phyloP scores from a whole-genome alignment of 306 rosid species.

The Glycine latifolia region DNA sequence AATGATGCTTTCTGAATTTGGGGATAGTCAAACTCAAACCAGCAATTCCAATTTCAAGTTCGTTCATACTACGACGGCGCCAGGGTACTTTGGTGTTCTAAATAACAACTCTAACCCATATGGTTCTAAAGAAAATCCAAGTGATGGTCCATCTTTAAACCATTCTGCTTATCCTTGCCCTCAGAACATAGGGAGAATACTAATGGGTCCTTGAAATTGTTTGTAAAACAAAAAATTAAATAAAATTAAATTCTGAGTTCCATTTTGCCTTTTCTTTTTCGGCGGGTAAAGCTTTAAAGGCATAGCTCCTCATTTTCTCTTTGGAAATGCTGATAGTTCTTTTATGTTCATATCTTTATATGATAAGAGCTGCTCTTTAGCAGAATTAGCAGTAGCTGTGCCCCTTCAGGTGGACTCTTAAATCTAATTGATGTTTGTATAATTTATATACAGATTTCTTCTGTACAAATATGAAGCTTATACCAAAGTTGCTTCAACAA shows the following conservation, averaged over 20 bases:
- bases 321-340: conserved; percentile 44
- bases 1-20: conserved; percentile 54
- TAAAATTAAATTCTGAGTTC: conserved; percentile 41
- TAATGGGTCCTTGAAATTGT: conserved; percentile 81
- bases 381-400: conserved; percentile 49
- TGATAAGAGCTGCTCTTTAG: conserved; percentile 54
- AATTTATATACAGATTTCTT: conserved; percentile 59
- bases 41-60: conserved; percentile 67
- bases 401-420: conserved; percentile 52
- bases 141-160: conserved; percentile 63
- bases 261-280: conserved; percentile 49
- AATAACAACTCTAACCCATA: conserved; percentile 65
- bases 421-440: conserved; percentile 61
- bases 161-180: conserved; percentile 79
- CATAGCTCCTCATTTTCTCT: conserved; percentile 47
- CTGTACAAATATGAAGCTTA: conserved; percentile 76
- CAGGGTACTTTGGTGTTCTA: conserved; percentile 68
- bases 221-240: conserved; percentile 1
- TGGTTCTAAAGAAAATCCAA: conserved; percentile 77
- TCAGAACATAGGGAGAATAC: conserved; percentile 79
- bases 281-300: conserved; percentile 49
- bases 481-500: conserved; percentile 58
- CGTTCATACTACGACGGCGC: conserved; percentile 55
- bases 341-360: conserved; percentile 43
- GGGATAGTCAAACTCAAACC: conserved; percentile 56